phyloP scores from a whole-genome alignment of 441 rosid genomes.

The Pelargonium fulgidum region DNA sequence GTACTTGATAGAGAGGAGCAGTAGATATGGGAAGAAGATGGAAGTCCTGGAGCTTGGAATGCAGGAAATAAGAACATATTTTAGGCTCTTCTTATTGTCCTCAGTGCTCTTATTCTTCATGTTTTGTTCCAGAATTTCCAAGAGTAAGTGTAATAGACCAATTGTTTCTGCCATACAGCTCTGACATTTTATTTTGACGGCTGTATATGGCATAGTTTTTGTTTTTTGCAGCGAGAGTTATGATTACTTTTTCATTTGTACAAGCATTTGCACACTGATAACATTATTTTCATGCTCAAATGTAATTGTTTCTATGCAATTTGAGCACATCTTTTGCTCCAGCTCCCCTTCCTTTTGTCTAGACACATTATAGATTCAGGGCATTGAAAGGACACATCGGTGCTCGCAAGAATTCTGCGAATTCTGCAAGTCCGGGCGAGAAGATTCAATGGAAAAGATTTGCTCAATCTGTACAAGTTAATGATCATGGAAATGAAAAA shows the following conservation, averaged over 20 bases:
- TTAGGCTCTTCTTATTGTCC: slow-evolving; percentile 88
- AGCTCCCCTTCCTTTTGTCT: not conserved
- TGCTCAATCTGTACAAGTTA: no score
- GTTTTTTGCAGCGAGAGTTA: not conserved
- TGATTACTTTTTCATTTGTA: not conserved
- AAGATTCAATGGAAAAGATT: no score
- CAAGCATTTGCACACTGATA: not conserved
- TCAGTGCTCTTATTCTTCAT: slow-evolving; percentile 74
- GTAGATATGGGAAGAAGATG: slow-evolving; percentile 74
- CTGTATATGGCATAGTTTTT: no score
- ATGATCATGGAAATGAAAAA: no score
- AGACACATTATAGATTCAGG: no score
- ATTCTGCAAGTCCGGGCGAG: no score
- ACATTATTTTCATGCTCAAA: not conserved
- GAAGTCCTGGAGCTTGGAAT: slow-evolving; percentile 91
- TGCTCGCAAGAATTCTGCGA: no score
- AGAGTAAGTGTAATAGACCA: slow-evolving; percentile 57
- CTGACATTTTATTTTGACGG: slow-evolving; percentile 9
- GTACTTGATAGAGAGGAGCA: slow-evolving; percentile 80
- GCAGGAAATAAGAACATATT: slow-evolving; percentile 95
- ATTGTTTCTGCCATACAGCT: slow-evolving; percentile 40
- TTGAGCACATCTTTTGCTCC: not conserved
- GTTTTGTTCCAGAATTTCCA: slow-evolving; percentile 95
- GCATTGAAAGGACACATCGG: no score
- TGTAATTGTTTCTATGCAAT: not conserved